A percentile compares a stretch with the other conserved stretches of the same genome.
These are phyloP conservation scores for Calophaca sinica DNA, from an alignment of 306 rosid genomes.

Conservation along the genomic window DNA sequence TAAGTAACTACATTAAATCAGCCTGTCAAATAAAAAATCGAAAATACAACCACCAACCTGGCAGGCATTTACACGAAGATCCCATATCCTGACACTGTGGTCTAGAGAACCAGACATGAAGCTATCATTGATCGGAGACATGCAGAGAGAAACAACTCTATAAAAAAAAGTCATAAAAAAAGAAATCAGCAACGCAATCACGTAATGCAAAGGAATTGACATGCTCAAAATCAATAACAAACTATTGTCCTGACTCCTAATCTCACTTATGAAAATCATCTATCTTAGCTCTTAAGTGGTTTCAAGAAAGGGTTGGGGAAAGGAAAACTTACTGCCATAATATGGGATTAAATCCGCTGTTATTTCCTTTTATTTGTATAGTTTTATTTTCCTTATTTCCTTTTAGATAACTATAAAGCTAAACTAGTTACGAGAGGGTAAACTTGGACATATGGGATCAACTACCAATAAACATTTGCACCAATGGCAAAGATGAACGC, in stretches of 20 bases:
- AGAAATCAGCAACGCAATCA: conserved; percentile 44
- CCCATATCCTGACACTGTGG: conserved; percentile 96
- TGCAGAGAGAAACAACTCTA: conserved; percentile 94
- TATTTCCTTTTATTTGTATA: background rate
- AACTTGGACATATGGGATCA: no score
- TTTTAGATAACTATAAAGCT: no score
- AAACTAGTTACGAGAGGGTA: no score
- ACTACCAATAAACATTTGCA: no score
- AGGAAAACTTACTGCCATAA: background rate
- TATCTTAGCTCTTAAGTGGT: conserved; percentile 1
- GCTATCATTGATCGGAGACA: conserved; percentile 98
- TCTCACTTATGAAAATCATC: conserved; percentile 16
- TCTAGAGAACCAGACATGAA: conserved; percentile 98
- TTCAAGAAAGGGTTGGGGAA: background rate
- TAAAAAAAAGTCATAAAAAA: conserved; percentile 41
- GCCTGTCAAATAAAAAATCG: background rate
- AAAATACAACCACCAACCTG: conserved; percentile 63
- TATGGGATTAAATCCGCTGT: background rate
- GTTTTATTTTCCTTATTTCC: background rate
- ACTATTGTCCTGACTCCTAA: background rate
- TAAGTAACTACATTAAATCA: conserved; percentile 8
- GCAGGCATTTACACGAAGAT: conserved; percentile 97
- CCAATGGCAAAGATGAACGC: no score
- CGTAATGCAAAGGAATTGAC: background rate
- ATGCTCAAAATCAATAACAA: conserved; percentile 21